Conservation (phyloP, 768 basidiomycete genomes). For the Serendipita sp. region DNA sequence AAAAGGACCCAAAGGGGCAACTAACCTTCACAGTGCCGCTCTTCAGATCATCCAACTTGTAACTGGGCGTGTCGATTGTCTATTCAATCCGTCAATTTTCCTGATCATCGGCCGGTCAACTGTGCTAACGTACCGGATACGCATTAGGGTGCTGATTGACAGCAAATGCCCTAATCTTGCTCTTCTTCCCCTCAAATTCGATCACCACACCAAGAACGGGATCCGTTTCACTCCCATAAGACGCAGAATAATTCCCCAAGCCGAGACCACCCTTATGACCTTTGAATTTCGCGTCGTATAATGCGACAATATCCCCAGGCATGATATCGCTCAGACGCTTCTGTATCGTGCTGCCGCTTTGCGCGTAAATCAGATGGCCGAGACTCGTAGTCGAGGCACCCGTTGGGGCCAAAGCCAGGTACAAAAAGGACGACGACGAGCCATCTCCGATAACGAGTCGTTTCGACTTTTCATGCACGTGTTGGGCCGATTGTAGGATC, state of each 20-base stretch:
- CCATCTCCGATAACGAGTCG: constrained; percentile 71
- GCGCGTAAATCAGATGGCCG: constrained; percentile 64
- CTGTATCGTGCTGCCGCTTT: constrained; percentile 50
- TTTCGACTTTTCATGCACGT: constrained; percentile 60
- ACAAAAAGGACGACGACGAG: constrained; percentile 48
- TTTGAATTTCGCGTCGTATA: constrained; percentile 66
- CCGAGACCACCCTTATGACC: constrained; percentile 46
- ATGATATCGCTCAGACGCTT: constrained; percentile 63
- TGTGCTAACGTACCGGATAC: constrained; percentile 44
- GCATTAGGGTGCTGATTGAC: constrained; percentile 69
- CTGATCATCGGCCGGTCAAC: neutral
- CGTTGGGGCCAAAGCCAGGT: constrained; percentile 44
- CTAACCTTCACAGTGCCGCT: constrained; percentile 64
- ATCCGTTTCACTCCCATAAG: constrained; percentile 36
- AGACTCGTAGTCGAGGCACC: constrained; percentile 15
- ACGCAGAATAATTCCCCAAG: constrained; percentile 53
- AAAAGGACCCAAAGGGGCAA: neutral
- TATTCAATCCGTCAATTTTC: constrained; percentile 17
- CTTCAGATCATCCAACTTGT: constrained; percentile 79
- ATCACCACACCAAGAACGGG: constrained; percentile 58
- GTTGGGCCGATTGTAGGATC: constrained; percentile 52
- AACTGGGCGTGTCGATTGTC: constrained; percentile 67
- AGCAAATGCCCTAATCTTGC: constrained; percentile 70
- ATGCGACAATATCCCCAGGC: constrained; percentile 69
- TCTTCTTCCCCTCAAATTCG: constrained; percentile 78